Evolutionary conservation across 2,329 filamentous ascomycete genomes (phyloP).

Genomic region (Colletotrichum plurivorum): DNA sequence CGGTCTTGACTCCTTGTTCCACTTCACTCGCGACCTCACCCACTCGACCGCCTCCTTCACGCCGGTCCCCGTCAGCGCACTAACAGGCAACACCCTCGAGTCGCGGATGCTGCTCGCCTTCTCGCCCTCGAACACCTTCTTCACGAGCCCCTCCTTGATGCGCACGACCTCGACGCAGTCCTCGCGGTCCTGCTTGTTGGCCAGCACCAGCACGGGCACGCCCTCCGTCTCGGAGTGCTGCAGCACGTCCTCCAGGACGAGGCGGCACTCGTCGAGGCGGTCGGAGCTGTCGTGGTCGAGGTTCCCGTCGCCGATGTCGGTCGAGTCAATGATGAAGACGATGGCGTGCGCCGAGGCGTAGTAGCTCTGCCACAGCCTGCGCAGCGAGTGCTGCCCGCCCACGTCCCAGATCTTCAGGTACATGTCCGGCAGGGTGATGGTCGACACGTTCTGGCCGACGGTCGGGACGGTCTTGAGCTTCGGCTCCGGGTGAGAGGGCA

Average conservation of each 20-base stretch:
- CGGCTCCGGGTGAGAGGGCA: constrained; percentile 71
- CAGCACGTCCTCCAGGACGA: constrained; percentile 91
- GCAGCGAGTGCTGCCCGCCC: constrained; percentile 90
- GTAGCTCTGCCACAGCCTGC: constrained; percentile 95
- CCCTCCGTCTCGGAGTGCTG: constrained; percentile 90
- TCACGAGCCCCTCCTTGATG: constrained; percentile 96
- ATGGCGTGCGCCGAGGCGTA: constrained; percentile 96
- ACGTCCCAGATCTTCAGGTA: constrained; percentile 99
- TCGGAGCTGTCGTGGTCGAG: constrained; percentile 66
- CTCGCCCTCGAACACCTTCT: constrained; percentile 95
- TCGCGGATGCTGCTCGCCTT: constrained; percentile 89
- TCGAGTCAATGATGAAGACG: constrained; percentile 96
- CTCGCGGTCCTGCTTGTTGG: constrained; percentile 98
- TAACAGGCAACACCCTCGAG: constrained; percentile 90
- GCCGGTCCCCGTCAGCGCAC: constrained; percentile 88
- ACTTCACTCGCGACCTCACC: constrained; percentile 91
- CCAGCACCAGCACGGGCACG: constrained; percentile 90
- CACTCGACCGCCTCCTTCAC: constrained; percentile 98
- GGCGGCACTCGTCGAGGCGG: constrained; percentile 87
- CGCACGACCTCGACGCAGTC: constrained; percentile 97
- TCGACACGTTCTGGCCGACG: constrained; percentile 96
- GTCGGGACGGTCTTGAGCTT: constrained; percentile 93
- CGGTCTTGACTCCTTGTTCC: constrained; percentile 94
- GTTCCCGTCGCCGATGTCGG: constrained; percentile 89
- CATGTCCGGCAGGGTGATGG: constrained; percentile 91